Percentiles rank a stretch among this genome's conserved stretches.
phyloP scores from a whole-genome alignment of 768 basidiomycete species.

The Rhizopogon salebrosus region DNA sequence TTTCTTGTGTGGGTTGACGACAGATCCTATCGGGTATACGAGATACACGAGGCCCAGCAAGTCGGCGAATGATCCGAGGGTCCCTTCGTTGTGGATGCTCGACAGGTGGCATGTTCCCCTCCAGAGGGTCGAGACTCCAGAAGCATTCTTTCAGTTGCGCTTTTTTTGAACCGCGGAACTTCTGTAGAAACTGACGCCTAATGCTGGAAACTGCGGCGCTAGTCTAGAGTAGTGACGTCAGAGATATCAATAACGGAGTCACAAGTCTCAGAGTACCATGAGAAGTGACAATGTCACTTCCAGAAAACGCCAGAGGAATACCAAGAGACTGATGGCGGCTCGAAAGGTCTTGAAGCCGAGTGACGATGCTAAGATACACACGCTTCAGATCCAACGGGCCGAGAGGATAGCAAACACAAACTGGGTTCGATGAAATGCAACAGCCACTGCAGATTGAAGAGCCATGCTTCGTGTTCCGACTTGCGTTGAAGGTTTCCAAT shows the following conservation, averaged over 20 bases:
- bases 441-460: conserved; percentile 13
- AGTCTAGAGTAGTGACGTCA: conserved; percentile 24
- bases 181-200: conserved; percentile 15
- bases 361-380: neutral
- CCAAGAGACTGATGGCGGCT: conserved; percentile 17
- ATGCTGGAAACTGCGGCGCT: conserved; percentile 29
- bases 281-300: conserved; percentile 33
- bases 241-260: neutral
- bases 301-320: conserved; percentile 25
- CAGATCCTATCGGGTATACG: conserved; percentile 47
- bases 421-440: conserved; percentile 15
- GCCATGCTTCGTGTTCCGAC: neutral
- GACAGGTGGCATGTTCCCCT: neutral
- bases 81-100: neutral
- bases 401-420: conserved; percentile 11
- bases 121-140: neutral
- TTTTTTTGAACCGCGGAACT: neutral
- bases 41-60: conserved; percentile 29
- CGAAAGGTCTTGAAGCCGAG: conserved; percentile 25
- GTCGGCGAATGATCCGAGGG: conserved; percentile 6
- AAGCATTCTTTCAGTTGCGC: neutral
- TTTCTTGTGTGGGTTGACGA: conserved; percentile 14
- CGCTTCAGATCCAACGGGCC: neutral
- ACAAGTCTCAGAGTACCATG: conserved; percentile 31
- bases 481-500: conserved; percentile 13